Percentiles rank a stretch among this genome's conserved stretches.
phyloP scores from a whole-genome alignment of 768 basidiomycete genomes.

The Tricholoma furcatifolium region DNA sequence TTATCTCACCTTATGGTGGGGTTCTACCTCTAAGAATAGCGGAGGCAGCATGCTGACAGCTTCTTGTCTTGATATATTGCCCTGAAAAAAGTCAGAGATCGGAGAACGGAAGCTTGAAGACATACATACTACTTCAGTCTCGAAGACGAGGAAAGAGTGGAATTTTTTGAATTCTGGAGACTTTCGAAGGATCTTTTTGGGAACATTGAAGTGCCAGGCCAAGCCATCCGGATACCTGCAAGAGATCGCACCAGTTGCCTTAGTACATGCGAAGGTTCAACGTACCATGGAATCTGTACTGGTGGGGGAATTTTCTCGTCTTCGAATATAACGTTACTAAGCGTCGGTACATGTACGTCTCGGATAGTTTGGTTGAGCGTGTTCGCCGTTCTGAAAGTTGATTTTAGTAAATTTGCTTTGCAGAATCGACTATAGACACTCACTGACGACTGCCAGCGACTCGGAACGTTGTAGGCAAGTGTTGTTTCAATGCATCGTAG shows the following conservation, averaged over 20 bases:
- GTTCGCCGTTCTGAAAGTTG: conserved; percentile 50
- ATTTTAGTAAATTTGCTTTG: conserved; percentile 7
- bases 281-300: conserved; percentile 80
- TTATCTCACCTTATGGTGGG: conserved; percentile 69
- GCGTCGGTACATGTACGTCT: conserved; percentile 71
- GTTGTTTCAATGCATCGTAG: conserved; percentile 58
- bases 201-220: conserved; percentile 94
- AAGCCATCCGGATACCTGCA: conserved; percentile 93
- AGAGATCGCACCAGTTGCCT: conserved; percentile 8
- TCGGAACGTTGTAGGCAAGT: conserved; percentile 92
- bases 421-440: conserved; percentile 17
- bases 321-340: conserved; percentile 75
- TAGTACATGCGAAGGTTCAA: neutral
- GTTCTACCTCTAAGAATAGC: conserved; percentile 89
- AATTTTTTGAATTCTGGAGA: conserved; percentile 90
- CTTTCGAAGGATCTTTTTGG: conserved; percentile 85
- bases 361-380: conserved; percentile 79
- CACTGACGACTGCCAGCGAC: conserved; percentile 88
- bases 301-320: conserved; percentile 77
- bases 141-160: conserved; percentile 94
- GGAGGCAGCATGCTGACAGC: conserved; percentile 99
- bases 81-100: conserved; percentile 43
- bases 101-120: neutral
- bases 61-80: conserved; percentile 95
- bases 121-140: conserved; percentile 87